Conservation (phyloP, 2,329 filamentous ascomycete genomes). For the Niveomyces coronatus region DNA sequence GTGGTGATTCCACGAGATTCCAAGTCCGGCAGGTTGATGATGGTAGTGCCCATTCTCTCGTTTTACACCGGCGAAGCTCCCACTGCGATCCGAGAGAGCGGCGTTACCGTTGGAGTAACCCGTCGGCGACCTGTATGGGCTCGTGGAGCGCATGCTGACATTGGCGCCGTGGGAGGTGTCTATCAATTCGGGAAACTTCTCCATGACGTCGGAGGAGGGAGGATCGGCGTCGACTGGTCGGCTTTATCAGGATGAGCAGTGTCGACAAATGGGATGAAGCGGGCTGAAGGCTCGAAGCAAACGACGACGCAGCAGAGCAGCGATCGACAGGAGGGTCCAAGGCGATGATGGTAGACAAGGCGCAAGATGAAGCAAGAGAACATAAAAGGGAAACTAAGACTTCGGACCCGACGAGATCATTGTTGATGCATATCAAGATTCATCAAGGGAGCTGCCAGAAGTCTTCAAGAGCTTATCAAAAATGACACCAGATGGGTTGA, state of each 20-base stretch:
- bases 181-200: constrained; percentile 48
- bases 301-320: too few relatives aligned
- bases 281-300: too few relatives aligned
- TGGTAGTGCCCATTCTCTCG: constrained; percentile 13
- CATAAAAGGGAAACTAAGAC: too few relatives aligned
- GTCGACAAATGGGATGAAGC: too few relatives aligned
- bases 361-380: too few relatives aligned
- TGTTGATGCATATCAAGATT: too few relatives aligned
- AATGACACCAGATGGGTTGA: too few relatives aligned
- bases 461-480: too few relatives aligned
- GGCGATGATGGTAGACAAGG: too few relatives aligned
- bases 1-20: constrained; percentile 3
- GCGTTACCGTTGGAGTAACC: constrained; percentile 20
- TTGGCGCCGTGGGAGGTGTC: constrained; percentile 28
- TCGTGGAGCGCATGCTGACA: constrained; percentile 18
- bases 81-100: constrained; percentile 19
- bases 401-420: too few relatives aligned
- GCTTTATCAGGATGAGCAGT: neutral
- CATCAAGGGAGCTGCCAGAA: too few relatives aligned
- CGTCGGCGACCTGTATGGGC: constrained; percentile 18
- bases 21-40: constrained; percentile 17
- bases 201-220: constrained; percentile 24
- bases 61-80: constrained; percentile 16
- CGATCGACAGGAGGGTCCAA: too few relatives aligned
- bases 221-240: neutral